These are phyloP conservation scores for Arachnomyces sp. DNA, from an alignment of 2,329 filamentous ascomycete species.

Conservation along the genomic window DNA sequence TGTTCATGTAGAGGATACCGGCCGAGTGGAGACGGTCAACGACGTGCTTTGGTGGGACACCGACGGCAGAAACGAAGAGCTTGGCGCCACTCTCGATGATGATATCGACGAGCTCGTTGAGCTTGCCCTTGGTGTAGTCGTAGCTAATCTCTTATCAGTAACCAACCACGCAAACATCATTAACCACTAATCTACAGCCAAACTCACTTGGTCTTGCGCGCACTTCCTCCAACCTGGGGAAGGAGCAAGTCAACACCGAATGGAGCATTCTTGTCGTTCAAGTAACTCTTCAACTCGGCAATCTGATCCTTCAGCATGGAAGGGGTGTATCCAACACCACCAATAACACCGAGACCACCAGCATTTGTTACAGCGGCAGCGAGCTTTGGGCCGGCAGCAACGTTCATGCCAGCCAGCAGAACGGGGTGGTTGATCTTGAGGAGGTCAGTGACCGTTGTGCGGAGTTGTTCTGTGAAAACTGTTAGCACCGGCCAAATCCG, in stretches of 20 bases:
- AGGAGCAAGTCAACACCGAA: slow-evolving; percentile 92
- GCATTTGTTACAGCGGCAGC: slow-evolving; percentile 96
- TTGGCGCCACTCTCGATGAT: slow-evolving; percentile 86
- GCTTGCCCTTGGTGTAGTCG: slow-evolving; percentile 99
- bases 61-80: slow-evolving; percentile 94
- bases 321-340: slow-evolving; percentile 83
- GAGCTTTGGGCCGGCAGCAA: slow-evolving; percentile 90
- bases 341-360: slow-evolving; percentile 91
- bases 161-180: not conserved
- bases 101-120: slow-evolving; percentile 79
- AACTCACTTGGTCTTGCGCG: slow-evolving; percentile 80
- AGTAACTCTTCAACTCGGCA: slow-evolving; percentile 79
- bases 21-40: slow-evolving; percentile 83
- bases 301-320: slow-evolving; percentile 96
- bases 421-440: slow-evolving; percentile 97
- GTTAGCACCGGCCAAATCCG: slow-evolving; percentile 17
- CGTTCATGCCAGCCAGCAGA: slow-evolving; percentile 97
- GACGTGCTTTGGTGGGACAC: slow-evolving; percentile 78
- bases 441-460: slow-evolving; percentile 87
- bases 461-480: slow-evolving; percentile 62
- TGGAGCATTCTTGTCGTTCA: slow-evolving; percentile 84
- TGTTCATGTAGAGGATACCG: slow-evolving; percentile 98
- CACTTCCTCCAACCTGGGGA: slow-evolving; percentile 87
- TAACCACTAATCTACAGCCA: not conserved
- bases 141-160: slow-evolving; percentile 53